Evolutionary conservation across 2,329 filamentous ascomycete species (phyloP).

Genomic region (Tolypocladium nubicola): DNA sequence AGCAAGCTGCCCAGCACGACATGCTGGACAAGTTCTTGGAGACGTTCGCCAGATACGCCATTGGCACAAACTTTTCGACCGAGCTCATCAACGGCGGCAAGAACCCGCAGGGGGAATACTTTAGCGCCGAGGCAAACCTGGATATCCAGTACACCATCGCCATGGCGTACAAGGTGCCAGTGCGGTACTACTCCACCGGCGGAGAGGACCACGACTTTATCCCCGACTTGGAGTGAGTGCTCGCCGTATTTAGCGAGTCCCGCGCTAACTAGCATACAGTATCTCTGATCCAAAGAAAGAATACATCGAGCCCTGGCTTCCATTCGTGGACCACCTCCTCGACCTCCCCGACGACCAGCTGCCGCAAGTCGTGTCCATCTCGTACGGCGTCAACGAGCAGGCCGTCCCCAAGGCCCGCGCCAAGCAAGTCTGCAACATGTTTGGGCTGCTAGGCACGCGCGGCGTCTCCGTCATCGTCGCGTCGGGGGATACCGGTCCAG

Average conservation of each 20-base stretch:
- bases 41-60: conserved; percentile 38
- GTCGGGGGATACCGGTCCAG: conserved; percentile 44
- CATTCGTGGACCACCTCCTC: conserved; percentile 51
- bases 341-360: conserved; percentile 40
- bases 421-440: conserved; percentile 39
- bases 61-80: conserved; percentile 45
- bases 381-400: conserved; percentile 61
- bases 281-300: conserved; percentile 17
- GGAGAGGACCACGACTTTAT: conserved; percentile 19
- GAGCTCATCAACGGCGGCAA: conserved; percentile 46
- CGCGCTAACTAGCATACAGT: conserved; percentile 2
- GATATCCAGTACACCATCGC: conserved; percentile 25
- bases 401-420: conserved; percentile 49
- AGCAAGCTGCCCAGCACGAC: conserved; percentile 39
- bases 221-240: conserved; percentile 23
- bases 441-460: conserved; percentile 53
- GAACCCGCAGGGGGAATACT: conserved; percentile 31
- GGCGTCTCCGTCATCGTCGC: conserved; percentile 58
- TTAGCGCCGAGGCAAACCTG: conserved; percentile 23
- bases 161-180: conserved; percentile 21
- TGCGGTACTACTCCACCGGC: conserved; percentile 21
- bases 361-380: conserved; percentile 56
- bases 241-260: not conserved
- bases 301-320: conserved; percentile 56
- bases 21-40: conserved; percentile 48